Evolutionary conservation across 257 asterid genomes (phyloP), one percentile per base, ranked within the genome.

Genomic region (Scutellaria barbata): DNA sequence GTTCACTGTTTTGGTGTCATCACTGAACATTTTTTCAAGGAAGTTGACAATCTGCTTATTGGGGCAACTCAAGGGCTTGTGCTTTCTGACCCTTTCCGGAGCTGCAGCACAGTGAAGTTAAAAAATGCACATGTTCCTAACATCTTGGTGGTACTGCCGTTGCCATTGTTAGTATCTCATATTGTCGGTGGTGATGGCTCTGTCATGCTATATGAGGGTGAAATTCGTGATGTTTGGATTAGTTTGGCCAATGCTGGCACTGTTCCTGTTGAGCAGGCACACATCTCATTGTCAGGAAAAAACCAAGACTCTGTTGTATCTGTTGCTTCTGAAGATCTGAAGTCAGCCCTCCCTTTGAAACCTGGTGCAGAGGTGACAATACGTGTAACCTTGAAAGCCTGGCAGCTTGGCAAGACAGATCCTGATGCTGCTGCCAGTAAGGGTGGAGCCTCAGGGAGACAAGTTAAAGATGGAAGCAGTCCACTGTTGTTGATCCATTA

Each of bases 11-110:
- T 95, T 82, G 98, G 98, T 8, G 96, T 95, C 72, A 95, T 92
- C 78, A 87, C 99, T 6, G 99, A 95, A 82, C 99, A 95, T 80
- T 82, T 88, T 64, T 95, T 95, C 84, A 95, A 92, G 83, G 99
- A 95, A 71, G 99, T 95, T 54, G 98, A 95, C 60, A 87, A 86
- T 85, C 81, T 92, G 69, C 88, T 95, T 51, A 77, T 83, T 72
- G 99, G 99, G 67, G 98, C 98, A 39, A 87, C 98, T 72, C 99
- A 95, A 85, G 99, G 99, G 66, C 97, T 95, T 17, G 98, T 95
- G 76, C 90, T 95, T 63, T 95, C 98, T 80, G 99, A 95, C 68
- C 99, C 99, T 76, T 95, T 95, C 71, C 90, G 99, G 47, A 88
- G 96, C 78, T 95, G 96, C 71, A 96, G 99, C 61, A 90, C 96